phyloP scores from a whole-genome alignment of 257 asterid genomes.

The Scutellaria barbata region DNA sequence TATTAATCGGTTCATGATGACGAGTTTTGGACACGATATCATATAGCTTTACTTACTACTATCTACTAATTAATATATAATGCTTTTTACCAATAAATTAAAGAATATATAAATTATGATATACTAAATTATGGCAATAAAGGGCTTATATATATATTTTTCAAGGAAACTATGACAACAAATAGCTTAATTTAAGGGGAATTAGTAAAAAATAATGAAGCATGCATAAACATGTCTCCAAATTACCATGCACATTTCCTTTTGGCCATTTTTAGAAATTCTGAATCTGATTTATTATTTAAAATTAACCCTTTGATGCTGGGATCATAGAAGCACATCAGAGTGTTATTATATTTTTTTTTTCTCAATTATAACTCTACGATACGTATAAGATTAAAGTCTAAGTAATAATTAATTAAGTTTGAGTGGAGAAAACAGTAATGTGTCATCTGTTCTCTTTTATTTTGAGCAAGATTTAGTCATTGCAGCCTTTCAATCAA shows the following conservation, averaged over 20 bases:
- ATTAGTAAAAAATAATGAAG: neutral
- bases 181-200: neutral
- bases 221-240: conserved; percentile 12
- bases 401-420: too few species aligned
- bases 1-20: neutral
- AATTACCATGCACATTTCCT: conserved; percentile 22
- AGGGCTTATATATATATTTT: neutral
- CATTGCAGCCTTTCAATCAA: too few species aligned
- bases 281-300: conserved; percentile 15
- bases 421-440: too few species aligned
- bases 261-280: neutral
- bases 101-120: neutral
- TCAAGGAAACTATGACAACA: neutral
- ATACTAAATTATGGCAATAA: neutral
- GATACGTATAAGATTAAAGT: too few species aligned
- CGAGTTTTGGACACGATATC: conserved; percentile 35
- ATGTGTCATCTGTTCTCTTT: too few species aligned
- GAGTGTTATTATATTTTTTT: neutral
- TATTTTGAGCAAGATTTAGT: too few species aligned
- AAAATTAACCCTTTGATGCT: conserved; percentile 15
- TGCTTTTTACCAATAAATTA: neutral
- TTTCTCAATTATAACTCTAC: too few species aligned
- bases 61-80: neutral
- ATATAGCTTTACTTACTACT: conserved; percentile 9
- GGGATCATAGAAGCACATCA: conserved; percentile 12